phyloP scores from a whole-genome alignment of 1,139 yeast species.

The Magnusiomyces ingens region DNA sequence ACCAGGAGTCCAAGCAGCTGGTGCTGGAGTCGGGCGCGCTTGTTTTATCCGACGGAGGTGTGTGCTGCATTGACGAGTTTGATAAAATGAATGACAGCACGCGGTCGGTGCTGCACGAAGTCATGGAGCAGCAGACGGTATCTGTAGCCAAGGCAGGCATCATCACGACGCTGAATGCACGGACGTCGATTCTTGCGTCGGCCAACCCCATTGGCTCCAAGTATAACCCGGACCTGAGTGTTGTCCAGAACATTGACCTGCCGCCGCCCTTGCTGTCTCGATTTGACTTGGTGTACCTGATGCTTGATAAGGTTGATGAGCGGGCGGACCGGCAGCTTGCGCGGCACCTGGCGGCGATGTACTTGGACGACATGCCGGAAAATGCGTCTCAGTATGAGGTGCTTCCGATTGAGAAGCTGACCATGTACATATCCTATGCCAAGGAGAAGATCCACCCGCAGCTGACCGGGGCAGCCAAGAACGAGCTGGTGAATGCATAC shows the following conservation, averaged over 20 bases:
- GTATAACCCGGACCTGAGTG: slow-evolving; percentile 88
- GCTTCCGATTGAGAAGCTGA: slow-evolving; percentile 79
- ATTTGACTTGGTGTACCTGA: slow-evolving; percentile 86
- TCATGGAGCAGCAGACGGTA: slow-evolving; percentile 98
- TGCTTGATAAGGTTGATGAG: slow-evolving; percentile 89
- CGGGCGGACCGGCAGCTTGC: slow-evolving; percentile 80
- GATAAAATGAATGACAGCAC: slow-evolving; percentile 96
- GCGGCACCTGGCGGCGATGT: slow-evolving; percentile 83
- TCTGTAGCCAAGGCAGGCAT: slow-evolving; percentile 98
- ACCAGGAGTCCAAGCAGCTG: slow-evolving; percentile 84
- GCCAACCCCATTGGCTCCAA: slow-evolving; percentile 98
- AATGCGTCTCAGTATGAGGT: slow-evolving; percentile 61
- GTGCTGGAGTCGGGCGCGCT: slow-evolving; percentile 96
- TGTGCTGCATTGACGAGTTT: slow-evolving; percentile 97
- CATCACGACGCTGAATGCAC: slow-evolving; percentile 90
- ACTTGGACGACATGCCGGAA: slow-evolving; percentile 79
- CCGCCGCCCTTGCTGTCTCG: slow-evolving; percentile 95
- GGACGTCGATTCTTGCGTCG: slow-evolving; percentile 91
- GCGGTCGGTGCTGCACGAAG: slow-evolving; percentile 92
- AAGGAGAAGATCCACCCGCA: slow-evolving; percentile 74
- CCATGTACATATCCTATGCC: slow-evolving; percentile 86
- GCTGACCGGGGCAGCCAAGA: slow-evolving; percentile 72
- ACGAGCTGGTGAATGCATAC: slow-evolving; percentile 79
- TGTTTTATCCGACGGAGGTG: slow-evolving; percentile 95
- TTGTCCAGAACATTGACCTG: slow-evolving; percentile 86